Conservation (phyloP, 805 yeast genomes). For the Saccharomycopsis fodiens region DNA sequence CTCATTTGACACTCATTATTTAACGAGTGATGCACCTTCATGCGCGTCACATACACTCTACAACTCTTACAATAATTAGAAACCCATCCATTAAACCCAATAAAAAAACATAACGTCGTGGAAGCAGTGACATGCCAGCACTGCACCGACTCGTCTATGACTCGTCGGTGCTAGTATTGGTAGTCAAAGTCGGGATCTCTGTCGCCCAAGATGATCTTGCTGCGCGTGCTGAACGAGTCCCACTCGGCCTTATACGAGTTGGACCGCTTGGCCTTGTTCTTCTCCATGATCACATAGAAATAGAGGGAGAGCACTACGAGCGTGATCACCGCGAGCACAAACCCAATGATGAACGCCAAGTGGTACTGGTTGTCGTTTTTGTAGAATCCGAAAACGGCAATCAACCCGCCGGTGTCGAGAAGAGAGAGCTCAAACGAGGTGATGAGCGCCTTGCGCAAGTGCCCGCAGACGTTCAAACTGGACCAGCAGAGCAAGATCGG, state of each 20-base stretch:
- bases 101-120: no score
- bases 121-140: no score
- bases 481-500: constrained; percentile 63
- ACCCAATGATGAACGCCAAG: constrained; percentile 43
- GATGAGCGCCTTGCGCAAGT: constrained; percentile 48
- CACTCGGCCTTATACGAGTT: constrained; percentile 25
- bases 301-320: constrained; percentile 31
- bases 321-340: constrained; percentile 27
- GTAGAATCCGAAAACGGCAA: constrained; percentile 10
- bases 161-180: constrained; percentile 25
- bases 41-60: no score
- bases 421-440: constrained; percentile 59
- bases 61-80: no score
- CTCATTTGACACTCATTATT: no score
- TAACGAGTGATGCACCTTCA: no score
- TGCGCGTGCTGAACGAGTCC: constrained; percentile 25
- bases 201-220: constrained; percentile 31
- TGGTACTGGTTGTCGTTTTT: constrained; percentile 32
- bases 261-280: constrained; percentile 10
- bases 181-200: constrained; percentile 31
- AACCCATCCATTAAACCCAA: no score
- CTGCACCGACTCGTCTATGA: no score
- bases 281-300: constrained; percentile 25
- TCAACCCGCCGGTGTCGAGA: constrained; percentile 29
- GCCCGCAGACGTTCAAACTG: constrained; percentile 33